Percentiles rank a stretch among this genome's conserved stretches.
Evolutionary conservation across 225 moss, liverwort and hornwort genomes (phyloP).

Genomic region (Sphagnum tenellum): DNA sequence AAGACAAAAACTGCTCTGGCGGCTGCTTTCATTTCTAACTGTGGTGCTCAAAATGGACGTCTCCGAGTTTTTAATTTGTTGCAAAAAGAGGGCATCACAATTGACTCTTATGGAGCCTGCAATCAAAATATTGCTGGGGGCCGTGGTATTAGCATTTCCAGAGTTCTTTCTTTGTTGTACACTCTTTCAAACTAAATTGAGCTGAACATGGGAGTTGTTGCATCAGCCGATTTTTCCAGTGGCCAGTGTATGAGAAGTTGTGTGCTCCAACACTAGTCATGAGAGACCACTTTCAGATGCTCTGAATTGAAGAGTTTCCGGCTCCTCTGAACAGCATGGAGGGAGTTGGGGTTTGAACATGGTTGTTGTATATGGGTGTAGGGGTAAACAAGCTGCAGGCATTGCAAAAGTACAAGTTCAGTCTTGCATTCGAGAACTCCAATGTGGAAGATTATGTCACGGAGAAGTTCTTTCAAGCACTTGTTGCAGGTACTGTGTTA

Average conservation of each 20-base stretch:
- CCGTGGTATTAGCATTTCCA: conserved; percentile 27
- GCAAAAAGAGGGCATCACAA: conserved; percentile 34
- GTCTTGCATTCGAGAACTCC: conserved; percentile 95
- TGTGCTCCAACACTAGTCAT: no score
- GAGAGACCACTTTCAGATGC: no score
- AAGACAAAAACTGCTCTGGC: conserved; percentile 55
- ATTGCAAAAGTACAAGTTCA: conserved; percentile 75
- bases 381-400: conserved; percentile 66
- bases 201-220: neutral
- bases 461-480: conserved; percentile 91
- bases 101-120: conserved; percentile 84
- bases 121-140: conserved; percentile 56
- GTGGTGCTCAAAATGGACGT: conserved; percentile 83
- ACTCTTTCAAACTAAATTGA: neutral
- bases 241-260: no score
- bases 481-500: conserved; percentile 48
- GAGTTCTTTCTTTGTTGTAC: neutral
- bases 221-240: no score
- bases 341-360: no score
- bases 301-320: no score
- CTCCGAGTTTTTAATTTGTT: conserved; percentile 56
- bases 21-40: conserved; percentile 96
- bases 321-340: no score
- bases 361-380: conserved; percentile 1
- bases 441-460: conserved; percentile 96